Evolutionary conservation across 2,329 filamentous ascomycete genomes (phyloP).

Genomic region (Colletotrichum filicis): DNA sequence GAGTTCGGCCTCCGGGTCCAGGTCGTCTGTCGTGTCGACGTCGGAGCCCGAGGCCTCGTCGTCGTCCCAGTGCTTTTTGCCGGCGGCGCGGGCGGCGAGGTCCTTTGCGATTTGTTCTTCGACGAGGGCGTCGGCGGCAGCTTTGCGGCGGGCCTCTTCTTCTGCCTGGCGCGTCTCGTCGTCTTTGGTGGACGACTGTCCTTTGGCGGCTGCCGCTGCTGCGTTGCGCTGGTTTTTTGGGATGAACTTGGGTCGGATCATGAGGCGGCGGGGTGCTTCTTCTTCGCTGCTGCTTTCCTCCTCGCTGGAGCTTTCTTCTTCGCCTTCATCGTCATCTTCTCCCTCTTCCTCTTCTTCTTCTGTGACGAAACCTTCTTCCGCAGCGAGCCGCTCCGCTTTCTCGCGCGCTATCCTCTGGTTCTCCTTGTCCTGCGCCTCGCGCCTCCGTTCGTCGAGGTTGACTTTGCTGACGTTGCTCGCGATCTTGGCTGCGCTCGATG

Average conservation of each 20-base stretch:
- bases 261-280: slow-evolving; percentile 64
- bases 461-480: slow-evolving; percentile 64
- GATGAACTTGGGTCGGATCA: slow-evolving; percentile 73
- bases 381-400: slow-evolving; percentile 61
- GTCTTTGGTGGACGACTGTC: slow-evolving; percentile 42
- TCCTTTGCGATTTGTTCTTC: slow-evolving; percentile 90
- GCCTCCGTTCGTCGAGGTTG: slow-evolving; percentile 60
- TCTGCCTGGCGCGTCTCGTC: slow-evolving; percentile 55
- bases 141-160: slow-evolving; percentile 73
- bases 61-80: slow-evolving; percentile 90
- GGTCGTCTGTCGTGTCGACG: slow-evolving; percentile 88
- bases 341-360: slow-evolving; percentile 60
- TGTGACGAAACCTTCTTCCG: slow-evolving; percentile 73
- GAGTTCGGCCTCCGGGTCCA: slow-evolving; percentile 88
- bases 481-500: slow-evolving; percentile 66
- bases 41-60: slow-evolving; percentile 71
- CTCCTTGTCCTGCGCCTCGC: slow-evolving; percentile 59
- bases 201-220: slow-evolving; percentile 29
- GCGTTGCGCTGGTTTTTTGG: slow-evolving; percentile 65
- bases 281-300: slow-evolving; percentile 65
- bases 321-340: slow-evolving; percentile 49
- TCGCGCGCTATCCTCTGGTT: slow-evolving; percentile 58
- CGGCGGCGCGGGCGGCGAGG: slow-evolving; percentile 77
- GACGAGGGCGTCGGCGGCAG: slow-evolving; percentile 81
- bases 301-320: slow-evolving; percentile 46